phyloP scores from a whole-genome alignment of 2,329 filamentous ascomycete genomes.

The Cytospora piceae region DNA sequence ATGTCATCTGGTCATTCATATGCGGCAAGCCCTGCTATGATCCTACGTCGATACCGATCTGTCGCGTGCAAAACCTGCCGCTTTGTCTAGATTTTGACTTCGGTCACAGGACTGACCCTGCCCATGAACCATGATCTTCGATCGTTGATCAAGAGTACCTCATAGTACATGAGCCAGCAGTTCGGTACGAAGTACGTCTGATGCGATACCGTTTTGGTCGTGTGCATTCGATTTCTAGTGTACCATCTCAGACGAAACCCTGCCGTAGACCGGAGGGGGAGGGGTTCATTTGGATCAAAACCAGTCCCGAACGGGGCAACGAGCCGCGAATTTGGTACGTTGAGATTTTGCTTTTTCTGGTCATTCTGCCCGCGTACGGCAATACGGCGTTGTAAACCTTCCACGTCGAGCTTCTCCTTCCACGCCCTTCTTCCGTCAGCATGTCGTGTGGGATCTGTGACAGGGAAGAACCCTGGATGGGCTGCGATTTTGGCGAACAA shows the following conservation, averaged over 20 bases:
- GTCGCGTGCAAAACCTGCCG: conserved; percentile 2
- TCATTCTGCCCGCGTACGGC: conserved; percentile 10
- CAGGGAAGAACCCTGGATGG: conserved; percentile 23
- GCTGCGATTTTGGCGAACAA: conserved; percentile 10
- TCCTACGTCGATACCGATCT: conserved; percentile 16
- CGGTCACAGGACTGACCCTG: conserved; percentile 37
- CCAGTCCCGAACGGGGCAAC: conserved; percentile 14
- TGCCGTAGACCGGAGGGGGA: neutral
- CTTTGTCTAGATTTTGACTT: conserved; percentile 19
- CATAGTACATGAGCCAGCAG: conserved; percentile 33
- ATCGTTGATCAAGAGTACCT: conserved; percentile 30
- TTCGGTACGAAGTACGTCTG: conserved; percentile 33
- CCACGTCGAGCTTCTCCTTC: conserved; percentile 17
- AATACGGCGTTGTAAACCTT: conserved; percentile 15
- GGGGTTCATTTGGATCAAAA: neutral
- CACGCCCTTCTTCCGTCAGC: conserved; percentile 15
- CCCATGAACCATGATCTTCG: conserved; percentile 48
- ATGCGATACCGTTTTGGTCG: conserved; percentile 1
- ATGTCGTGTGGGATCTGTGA: conserved; percentile 6
- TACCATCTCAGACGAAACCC: conserved; percentile 1
- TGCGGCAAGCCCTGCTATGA: conserved; percentile 14
- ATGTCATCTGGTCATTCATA: neutral
- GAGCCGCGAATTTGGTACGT: conserved; percentile 1
- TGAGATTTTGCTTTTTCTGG: conserved; percentile 16
- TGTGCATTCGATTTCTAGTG: neutral